Evolutionary conservation across 1,139 yeast genomes (phyloP), one percentile per base, ranked within the genome.

Genomic region (Eremothecium cymbalariae): DNA sequence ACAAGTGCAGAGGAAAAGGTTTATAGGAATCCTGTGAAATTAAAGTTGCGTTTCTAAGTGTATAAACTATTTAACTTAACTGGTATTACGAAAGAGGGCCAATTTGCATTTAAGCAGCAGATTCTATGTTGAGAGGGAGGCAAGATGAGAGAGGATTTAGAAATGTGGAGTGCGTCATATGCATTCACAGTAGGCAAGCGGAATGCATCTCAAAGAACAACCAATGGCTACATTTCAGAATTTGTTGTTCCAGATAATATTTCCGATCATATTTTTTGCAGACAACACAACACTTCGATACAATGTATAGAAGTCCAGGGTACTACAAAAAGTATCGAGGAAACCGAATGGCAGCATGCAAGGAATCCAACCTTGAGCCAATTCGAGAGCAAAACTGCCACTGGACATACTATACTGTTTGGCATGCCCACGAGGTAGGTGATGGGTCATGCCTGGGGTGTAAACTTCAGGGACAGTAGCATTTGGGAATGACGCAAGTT

Each of bases 301-400:
- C 42, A 88, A 68, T 16, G 94, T 75, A 48, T 67, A 59, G 45
- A 79, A 61, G 59, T 90, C 98, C 49, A 86, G 62, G 9, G 97
- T 90, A 28, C 94, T 79, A 36, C 80, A 70, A 40, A 82, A 55
- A 5, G 81, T 74, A 55, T 85, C 95, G 40, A 84, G 65, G 60
- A 90, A 75, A 0, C 98, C 98, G 57, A 90, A 93, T 14, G 97
- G 96, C 45, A 93, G 70, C 98, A 90, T 90, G 34, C 93, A 79
- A 22, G 98, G 98, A 47, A 90, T 84, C 94, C 95, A 90, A 39
- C 98, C 98, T 65, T 90, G 98, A 6, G 98, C 98, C 53, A 90
- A 71, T 59, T 90, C 98, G 49, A 90, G 66, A 5, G 98, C 96
- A 62, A 77, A 88, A 0, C 84, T 68, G 22, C 79, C 93, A 26